phyloP scores from a whole-genome alignment of 2,329 filamentous ascomycete species.

The Bipolaris victoriae region DNA sequence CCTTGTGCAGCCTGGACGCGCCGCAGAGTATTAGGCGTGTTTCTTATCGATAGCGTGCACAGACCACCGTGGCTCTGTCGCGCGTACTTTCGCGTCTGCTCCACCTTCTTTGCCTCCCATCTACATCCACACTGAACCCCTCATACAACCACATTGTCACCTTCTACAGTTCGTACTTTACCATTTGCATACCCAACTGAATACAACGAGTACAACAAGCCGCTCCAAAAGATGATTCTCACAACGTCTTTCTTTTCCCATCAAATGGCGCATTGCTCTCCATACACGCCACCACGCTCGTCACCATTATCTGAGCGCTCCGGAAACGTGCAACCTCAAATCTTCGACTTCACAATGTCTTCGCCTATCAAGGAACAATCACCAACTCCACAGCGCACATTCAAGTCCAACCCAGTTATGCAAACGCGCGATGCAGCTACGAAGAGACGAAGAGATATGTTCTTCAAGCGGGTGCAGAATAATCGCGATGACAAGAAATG shows the following conservation, averaged over 20 bases:
- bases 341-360: slow-evolving; percentile 41
- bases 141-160: slow-evolving; percentile 9
- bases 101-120: neutral
- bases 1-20: neutral
- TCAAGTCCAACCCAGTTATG: slow-evolving; percentile 68
- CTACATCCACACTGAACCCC: slow-evolving; percentile 30
- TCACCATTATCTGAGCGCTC: slow-evolving; percentile 56
- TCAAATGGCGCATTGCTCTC: slow-evolving; percentile 32
- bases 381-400: slow-evolving; percentile 42
- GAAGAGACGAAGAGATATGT: slow-evolving; percentile 69
- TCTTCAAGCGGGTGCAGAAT: slow-evolving; percentile 65
- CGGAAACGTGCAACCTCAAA: slow-evolving; percentile 41
- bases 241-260: slow-evolving; percentile 33
- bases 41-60: slow-evolving; percentile 17
- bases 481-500: slow-evolving; percentile 55
- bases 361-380: slow-evolving; percentile 28
- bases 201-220: neutral
- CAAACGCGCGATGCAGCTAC: slow-evolving; percentile 66
- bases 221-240: slow-evolving; percentile 34
- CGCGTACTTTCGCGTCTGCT: slow-evolving; percentile 9
- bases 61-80: slow-evolving; percentile 12
- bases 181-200: slow-evolving; percentile 2
- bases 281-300: slow-evolving; percentile 43
- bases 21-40: neutral
- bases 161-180: neutral